These are phyloP conservation scores for Moringa oleifera DNA, from an alignment of 345 rosid species.

Conservation along the genomic window DNA sequence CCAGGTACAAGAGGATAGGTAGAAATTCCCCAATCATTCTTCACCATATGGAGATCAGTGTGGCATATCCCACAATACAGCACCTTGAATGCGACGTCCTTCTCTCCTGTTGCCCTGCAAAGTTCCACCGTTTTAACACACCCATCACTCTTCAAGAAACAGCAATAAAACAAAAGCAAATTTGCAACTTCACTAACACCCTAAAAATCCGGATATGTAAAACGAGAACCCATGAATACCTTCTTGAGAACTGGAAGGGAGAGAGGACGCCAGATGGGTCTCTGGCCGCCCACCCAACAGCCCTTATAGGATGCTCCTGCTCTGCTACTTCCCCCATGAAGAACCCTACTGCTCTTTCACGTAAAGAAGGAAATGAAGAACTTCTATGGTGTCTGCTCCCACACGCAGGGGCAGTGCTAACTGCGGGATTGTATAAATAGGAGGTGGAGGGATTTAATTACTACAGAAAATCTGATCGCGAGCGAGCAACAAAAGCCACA, in stretches of 20 bases:
- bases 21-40: conserved; percentile 79
- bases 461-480: too few species aligned
- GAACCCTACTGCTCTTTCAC: too few species aligned
- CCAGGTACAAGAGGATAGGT: conserved; percentile 81
- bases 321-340: conserved; percentile 15
- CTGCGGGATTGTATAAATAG: too few species aligned
- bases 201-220: too few species aligned
- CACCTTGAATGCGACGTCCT: conserved; percentile 68
- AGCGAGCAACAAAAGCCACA: too few species aligned
- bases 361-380: background rate
- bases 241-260: conserved; percentile 54
- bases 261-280: conserved; percentile 56
- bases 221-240: conserved; percentile 22
- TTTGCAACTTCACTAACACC: too few species aligned
- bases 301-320: conserved; percentile 23
- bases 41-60: conserved; percentile 63
- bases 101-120: conserved; percentile 56
- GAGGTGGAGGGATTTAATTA: too few species aligned
- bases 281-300: conserved; percentile 60
- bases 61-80: conserved; percentile 82
- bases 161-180: too few species aligned
- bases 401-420: too few species aligned
- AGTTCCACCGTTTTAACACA: too few species aligned
- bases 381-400: too few species aligned
- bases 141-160: too few species aligned